Percentiles rank a stretch among this genome's conserved stretches.
Conservation (phyloP, 306 rosid species). For the Ziziphus jujuba region DNA sequence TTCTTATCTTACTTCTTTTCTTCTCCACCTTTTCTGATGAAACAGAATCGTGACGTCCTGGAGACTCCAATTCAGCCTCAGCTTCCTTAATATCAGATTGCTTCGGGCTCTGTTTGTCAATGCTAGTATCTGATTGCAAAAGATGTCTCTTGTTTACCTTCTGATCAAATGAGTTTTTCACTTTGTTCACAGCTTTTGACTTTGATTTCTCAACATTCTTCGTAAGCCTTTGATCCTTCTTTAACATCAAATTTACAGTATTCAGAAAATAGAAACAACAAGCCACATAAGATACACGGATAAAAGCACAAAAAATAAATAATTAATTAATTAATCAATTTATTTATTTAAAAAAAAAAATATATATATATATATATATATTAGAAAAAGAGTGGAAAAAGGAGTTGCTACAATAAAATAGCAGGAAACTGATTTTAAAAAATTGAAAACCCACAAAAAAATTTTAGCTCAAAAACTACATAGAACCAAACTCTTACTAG, state of each 20-base stretch:
- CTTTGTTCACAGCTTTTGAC: constrained; percentile 20
- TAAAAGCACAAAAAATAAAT: neutral
- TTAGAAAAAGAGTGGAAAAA: neutral
- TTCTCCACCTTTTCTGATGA: constrained; percentile 26
- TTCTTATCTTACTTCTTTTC: constrained; percentile 32
- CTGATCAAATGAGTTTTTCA: constrained; percentile 15
- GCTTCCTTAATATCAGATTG: constrained; percentile 18
- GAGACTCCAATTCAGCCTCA: constrained; percentile 13
- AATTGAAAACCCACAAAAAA: neutral
- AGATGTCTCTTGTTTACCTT: constrained; percentile 23
- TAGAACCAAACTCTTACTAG: neutral
- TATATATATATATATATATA: too few relatives aligned
- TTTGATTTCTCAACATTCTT: constrained; percentile 23
- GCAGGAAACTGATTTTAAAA: neutral
- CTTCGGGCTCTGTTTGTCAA: constrained; percentile 10
- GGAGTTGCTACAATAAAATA: neutral
- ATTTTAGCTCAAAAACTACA: neutral
- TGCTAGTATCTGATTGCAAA: constrained; percentile 11
- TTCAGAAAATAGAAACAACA: neutral
- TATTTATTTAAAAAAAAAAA: too few relatives aligned
- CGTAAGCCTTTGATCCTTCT: constrained; percentile 40
- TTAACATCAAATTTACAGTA: constrained; percentile 4
- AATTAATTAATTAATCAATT: too few relatives aligned
- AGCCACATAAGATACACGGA: neutral
- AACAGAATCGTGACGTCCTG: constrained; percentile 15